phyloP scores from a whole-genome alignment of 805 yeast species.

The Cephaloascus albidus region DNA sequence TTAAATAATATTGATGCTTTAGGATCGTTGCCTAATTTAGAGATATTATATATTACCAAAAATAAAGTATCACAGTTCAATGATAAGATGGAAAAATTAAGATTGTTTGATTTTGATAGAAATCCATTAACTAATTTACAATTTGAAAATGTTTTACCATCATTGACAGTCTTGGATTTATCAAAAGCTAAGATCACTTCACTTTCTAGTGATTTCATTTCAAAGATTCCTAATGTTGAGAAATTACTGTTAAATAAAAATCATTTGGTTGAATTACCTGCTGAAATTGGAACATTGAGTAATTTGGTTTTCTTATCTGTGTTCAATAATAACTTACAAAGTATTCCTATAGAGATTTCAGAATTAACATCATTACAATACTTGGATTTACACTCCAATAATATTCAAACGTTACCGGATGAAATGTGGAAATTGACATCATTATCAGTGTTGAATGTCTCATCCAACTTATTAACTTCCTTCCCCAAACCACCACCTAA shows the following conservation, averaged over 20 bases:
- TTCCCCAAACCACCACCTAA: conserved; percentile 46
- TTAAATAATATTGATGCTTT: conserved; percentile 45
- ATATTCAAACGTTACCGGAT: conserved; percentile 58
- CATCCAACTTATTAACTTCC: conserved; percentile 59
- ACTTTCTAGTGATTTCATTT: conserved; percentile 55
- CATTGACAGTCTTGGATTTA: conserved; percentile 64
- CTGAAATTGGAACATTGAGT: conserved; percentile 48
- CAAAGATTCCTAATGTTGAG: conserved; percentile 56
- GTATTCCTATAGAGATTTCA: conserved; percentile 60
- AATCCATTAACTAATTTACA: conserved; percentile 74
- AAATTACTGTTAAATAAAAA: conserved; percentile 72
- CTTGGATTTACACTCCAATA: conserved; percentile 79
- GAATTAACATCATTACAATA: conserved; percentile 47
- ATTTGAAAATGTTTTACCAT: conserved; percentile 42
- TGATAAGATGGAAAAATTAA: conserved; percentile 51
- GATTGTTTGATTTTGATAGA: conserved; percentile 64
- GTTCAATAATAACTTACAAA: conserved; percentile 64
- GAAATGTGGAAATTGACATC: conserved; percentile 57
- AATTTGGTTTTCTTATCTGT: conserved; percentile 60
- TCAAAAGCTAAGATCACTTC: conserved; percentile 77
- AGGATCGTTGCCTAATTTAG: conserved; percentile 50
- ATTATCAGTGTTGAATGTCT: conserved; percentile 52
- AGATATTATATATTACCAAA: conserved; percentile 65
- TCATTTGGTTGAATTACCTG: conserved; percentile 70
- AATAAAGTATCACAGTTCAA: conserved; percentile 67